A percentile compares a stretch with the other conserved stretches of the same genome.
These are phyloP conservation scores for Diplosphaera chodatii DNA, from an alignment of 139 green algal genomes.

Conservation along the genomic window DNA sequence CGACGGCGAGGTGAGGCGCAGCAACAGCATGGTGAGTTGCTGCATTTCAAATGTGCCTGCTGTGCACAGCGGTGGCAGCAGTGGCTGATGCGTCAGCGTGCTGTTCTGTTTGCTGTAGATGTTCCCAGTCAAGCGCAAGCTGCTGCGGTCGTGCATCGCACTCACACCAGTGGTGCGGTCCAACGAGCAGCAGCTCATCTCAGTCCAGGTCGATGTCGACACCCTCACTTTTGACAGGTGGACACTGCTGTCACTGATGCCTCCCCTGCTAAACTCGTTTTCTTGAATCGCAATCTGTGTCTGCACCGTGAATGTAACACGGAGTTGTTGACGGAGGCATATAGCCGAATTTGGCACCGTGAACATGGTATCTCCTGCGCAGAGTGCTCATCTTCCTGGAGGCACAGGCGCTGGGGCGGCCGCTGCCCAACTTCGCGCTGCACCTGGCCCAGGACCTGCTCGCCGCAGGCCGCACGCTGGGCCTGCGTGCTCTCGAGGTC, in stretches of 20 bases:
- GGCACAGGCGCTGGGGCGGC: conserved; percentile 19
- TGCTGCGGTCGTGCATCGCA: conserved; percentile 60
- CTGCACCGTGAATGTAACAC: no score
- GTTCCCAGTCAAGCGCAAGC: conserved; percentile 55
- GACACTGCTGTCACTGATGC: no score
- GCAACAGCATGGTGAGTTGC: no score
- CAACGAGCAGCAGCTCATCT: not conserved
- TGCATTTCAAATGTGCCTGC: no score
- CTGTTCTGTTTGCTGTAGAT: not conserved
- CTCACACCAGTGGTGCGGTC: conserved; percentile 42
- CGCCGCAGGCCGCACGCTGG: conserved; percentile 35
- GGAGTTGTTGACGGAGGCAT: no score
- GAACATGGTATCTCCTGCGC: not conserved
- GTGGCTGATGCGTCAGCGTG: no score
- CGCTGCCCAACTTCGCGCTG: conserved; percentile 37
- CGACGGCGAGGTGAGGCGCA: conserved; percentile 38
- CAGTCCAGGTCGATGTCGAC: conserved; percentile 44
- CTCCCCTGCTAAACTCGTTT: no score
- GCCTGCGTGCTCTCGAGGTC: conserved; percentile 40
- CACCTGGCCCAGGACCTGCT: conserved; percentile 32
- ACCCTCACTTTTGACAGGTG: conserved; percentile 59
- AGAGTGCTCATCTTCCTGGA: conserved; percentile 64
- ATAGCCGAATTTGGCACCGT: no score
- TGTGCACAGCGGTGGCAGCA: no score
- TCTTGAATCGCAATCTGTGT: no score